Percentiles rank a stretch among this genome's conserved stretches.
These are phyloP conservation scores for Coccinonectria pachysandricola DNA, from an alignment of 2,329 filamentous ascomycete species.

Conservation along the genomic window DNA sequence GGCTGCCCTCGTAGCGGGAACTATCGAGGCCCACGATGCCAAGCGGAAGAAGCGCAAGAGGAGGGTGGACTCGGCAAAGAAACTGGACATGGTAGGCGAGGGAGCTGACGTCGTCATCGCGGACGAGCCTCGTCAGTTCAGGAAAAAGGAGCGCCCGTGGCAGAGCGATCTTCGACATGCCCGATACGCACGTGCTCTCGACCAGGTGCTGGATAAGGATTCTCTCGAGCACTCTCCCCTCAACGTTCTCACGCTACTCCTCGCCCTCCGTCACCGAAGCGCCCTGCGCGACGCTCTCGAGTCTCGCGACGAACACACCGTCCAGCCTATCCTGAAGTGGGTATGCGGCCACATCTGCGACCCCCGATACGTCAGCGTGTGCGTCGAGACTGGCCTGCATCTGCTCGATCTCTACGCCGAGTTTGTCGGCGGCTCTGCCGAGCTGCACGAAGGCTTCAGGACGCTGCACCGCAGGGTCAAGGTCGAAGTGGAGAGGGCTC, in stretches of 20 bases:
- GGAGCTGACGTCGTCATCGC: conserved; percentile 83
- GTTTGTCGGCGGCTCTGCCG: conserved; percentile 61
- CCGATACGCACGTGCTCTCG: conserved; percentile 66
- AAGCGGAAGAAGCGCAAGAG: conserved; percentile 60
- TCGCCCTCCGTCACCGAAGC: conserved; percentile 77
- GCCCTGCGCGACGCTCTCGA: conserved; percentile 73
- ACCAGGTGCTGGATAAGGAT: conserved; percentile 56
- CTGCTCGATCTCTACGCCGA: conserved; percentile 82
- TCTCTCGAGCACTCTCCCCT: conserved; percentile 46
- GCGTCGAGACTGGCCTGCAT: conserved; percentile 72
- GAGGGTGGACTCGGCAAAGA: conserved; percentile 31
- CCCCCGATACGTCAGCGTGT: conserved; percentile 69
- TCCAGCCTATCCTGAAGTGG: conserved; percentile 80
- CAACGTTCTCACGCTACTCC: conserved; percentile 64
- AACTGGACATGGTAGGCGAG: conserved; percentile 75
- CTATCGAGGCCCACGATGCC: conserved; percentile 66
- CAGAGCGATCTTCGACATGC: conserved; percentile 72
- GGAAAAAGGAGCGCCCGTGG: conserved; percentile 62
- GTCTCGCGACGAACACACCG: conserved; percentile 67
- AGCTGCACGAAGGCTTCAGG: conserved; percentile 61
- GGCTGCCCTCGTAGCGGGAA: conserved; percentile 69
- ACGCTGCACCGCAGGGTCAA: conserved; percentile 61
- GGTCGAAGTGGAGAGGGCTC: conserved; percentile 70
- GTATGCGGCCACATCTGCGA: conserved; percentile 70
- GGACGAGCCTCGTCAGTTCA: conserved; percentile 42